Base-by-base conservation (phyloP, 1,139 yeast species). In the Debaryomyces subglobosus region DNA sequence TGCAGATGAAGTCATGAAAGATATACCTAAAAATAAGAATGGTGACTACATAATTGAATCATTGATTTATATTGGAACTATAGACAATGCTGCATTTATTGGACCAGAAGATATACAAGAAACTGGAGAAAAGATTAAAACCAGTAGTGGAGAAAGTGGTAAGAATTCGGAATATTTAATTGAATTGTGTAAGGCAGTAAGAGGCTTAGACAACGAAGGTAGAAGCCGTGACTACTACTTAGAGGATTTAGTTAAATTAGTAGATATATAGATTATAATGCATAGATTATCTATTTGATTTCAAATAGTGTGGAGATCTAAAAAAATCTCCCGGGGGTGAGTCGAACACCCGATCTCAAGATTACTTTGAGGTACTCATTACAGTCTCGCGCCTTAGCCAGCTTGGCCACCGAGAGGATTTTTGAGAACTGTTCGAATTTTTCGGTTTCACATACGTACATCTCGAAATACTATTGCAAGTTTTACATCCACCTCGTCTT, bases 341-440 rank as follows among this genome's bases (percentile, higher is more conserved):
- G 81, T 84, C 87, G 89, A 84, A 84, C 89, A 78, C 88, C 85
- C 87, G 89, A 82, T 82, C 86, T 82, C 85, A 81, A 82, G 88
- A 82, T 84, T 61, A 72, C 85, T 70, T 62, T 68, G 68, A 63
- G 64, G 54, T 54, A 55, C 64, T 73, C 71, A 74, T 83, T 83
- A 83, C 88, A 83, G 88, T 82, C 88, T 82, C 84, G 84, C 86
- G 86, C 86, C 85, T 81, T 82, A 81, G 77, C 87, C 86, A 82
- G 81, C 87, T 82, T 79, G 84, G 87, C 87, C 82, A 82, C 84
- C 85, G 77, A 73, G 86, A 82, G 87, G 15, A n/a, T 12, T 40
- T 40, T 29, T 32, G 30, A 15, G n/a, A n/a, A n/a, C 4, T 21
- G 5, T 6, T 36, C 16, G 9, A 13, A 13, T 5, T 3, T n/a